These are phyloP conservation scores for Oryza glaberrima DNA, from an alignment of 176 grass and related monocot genomes.

Conservation along the genomic window DNA sequence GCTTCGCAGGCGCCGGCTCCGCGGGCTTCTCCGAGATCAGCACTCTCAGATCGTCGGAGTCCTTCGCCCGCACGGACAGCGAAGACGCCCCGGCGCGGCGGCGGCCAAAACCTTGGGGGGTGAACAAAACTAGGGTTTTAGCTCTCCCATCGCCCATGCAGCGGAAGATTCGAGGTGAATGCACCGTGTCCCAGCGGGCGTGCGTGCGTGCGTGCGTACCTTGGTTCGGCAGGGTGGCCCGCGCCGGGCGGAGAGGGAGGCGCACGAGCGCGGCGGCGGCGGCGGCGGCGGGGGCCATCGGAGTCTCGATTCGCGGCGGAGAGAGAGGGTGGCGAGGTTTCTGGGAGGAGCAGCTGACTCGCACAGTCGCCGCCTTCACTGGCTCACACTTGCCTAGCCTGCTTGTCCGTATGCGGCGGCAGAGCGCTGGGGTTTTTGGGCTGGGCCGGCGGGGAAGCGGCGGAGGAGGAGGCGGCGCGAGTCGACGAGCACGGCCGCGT, in stretches of 20 bases:
- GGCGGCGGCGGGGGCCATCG: slow-evolving; percentile 38
- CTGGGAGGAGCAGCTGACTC: not conserved
- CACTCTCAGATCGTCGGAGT: slow-evolving; percentile 21
- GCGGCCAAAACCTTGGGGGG: slow-evolving; percentile 36
- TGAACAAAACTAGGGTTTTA: slow-evolving; percentile 51
- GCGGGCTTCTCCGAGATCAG: slow-evolving; percentile 43
- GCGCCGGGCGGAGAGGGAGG: slow-evolving; percentile 18
- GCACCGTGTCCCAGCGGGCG: too few relatives aligned
- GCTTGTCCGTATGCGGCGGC: not conserved
- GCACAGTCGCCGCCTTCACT: not conserved
- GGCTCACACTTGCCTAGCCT: not conserved
- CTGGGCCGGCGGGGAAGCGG: not conserved
- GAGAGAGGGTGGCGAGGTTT: slow-evolving; percentile 18
- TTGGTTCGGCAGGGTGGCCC: slow-evolving; percentile 1
- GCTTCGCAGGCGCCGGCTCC: slow-evolving; percentile 29
- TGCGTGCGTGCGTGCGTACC: slow-evolving; percentile 17
- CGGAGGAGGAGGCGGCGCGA: too few relatives aligned
- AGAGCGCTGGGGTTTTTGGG: not conserved
- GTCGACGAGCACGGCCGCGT: too few relatives aligned
- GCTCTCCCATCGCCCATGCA: not conserved
- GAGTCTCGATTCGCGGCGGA: not conserved
- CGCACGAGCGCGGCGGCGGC: slow-evolving; percentile 38
- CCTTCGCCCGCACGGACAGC: slow-evolving; percentile 41
- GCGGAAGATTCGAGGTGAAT: slow-evolving; percentile 20
- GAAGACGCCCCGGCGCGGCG: slow-evolving; percentile 35